Base-by-base conservation (phyloP, 1,284 basidiomycete species). In the Fomes fomentarius region DNA sequence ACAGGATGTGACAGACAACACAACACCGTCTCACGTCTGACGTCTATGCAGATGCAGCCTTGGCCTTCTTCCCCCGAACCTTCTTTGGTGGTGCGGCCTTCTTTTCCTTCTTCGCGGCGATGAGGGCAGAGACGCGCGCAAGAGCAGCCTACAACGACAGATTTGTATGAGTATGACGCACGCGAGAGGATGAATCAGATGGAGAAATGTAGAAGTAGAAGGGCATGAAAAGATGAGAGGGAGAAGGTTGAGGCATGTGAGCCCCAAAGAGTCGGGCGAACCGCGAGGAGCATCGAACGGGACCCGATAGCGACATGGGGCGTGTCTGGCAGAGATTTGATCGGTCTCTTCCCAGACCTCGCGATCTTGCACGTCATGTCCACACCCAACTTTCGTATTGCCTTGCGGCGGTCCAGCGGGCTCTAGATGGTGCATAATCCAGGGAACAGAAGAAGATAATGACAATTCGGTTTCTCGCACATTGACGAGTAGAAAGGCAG, bases 291-390 rank as follows among this genome's bases (percentile, higher is more conserved):
- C 68, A 75, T 65, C 79, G 77, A 79, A 85, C 83, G 83, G 77
- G 70, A 73, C 71, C 82, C 83, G 86, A 86, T 87, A 87, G 84
- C 82, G 84, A 84, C 80, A 83, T 81, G 83, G 79, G 74, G 79
- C 77, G 76, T 80, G 69, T 75, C 75, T 74, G 70, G 68, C 65
- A 72, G 72, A 75, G 78, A 31, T 80, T 87, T 87, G 84, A 86
- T 87, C 84, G 79, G 66, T 76, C 74, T 56, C 67, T 74, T 66
- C 60, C 66, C 69, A 69, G 72, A 69, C 64, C 66, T 70, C 69
- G 69, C 57, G 78, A 61, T 91, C 71, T 91, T 83, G 89, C 89
- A 91, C 69, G 81, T 84, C 87, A 75, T 89, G 85, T 91, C 89
- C 87, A 90, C 88, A 81, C 89, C 88, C 87, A 81, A 75, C 87